Evolutionary conservation across 495 filamentous ascomycete species (phyloP).

Genomic region (Podospora comata): DNA sequence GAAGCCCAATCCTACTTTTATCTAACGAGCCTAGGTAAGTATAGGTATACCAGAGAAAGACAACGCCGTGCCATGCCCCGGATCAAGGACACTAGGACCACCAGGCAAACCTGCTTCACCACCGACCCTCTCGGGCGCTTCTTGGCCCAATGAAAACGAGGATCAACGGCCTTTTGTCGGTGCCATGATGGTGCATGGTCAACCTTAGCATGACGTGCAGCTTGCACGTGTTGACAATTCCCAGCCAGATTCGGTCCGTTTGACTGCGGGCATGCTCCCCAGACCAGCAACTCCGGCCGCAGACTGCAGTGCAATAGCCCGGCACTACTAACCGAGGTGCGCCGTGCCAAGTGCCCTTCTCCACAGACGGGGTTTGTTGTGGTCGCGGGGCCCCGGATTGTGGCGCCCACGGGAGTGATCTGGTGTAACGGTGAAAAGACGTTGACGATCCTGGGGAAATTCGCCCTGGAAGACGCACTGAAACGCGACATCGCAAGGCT

Average conservation of each 20-base stretch:
- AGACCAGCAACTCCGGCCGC: slow-evolving; percentile 5
- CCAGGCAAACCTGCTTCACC: neutral
- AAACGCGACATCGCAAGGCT: neutral
- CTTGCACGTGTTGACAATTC: slow-evolving; percentile 1
- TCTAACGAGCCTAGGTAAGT: neutral
- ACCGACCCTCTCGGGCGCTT: neutral
- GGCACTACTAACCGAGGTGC: slow-evolving; percentile 5
- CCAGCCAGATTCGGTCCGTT: slow-evolving; percentile 12
- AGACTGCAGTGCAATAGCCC: slow-evolving; percentile 2
- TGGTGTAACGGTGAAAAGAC: neutral
- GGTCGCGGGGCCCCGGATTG: slow-evolving; percentile 27
- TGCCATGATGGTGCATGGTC: neutral
- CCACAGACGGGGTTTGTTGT: neutral
- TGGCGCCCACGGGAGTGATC: slow-evolving; percentile 5
- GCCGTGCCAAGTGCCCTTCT: slow-evolving; percentile 5
- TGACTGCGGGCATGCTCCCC: slow-evolving; percentile 2
- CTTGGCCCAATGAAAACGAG: neutral
- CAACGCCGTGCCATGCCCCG: no score
- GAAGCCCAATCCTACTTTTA: neutral
- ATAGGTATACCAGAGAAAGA: no score
- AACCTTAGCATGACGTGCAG: slow-evolving; percentile 8
- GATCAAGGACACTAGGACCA: no score
- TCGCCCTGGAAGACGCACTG: neutral
- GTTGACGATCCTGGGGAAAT: neutral
- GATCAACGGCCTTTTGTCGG: slow-evolving; percentile 3